phyloP scores from a whole-genome alignment of 2,329 filamentous ascomycete species.

The Trichoderma breve region DNA sequence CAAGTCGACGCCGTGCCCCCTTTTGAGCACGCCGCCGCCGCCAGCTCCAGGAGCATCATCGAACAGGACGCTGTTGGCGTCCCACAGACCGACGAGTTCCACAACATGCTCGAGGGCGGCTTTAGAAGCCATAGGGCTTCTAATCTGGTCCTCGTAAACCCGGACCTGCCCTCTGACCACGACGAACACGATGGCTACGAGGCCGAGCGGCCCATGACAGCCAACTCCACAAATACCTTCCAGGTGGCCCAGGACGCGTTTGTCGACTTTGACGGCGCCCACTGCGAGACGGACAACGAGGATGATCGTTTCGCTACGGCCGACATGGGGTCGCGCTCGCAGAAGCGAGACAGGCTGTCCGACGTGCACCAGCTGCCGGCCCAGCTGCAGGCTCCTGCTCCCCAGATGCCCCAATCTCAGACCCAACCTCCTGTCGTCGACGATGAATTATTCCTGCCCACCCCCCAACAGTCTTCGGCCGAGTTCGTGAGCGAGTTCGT shows the following conservation, averaged over 20 bases:
- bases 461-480: constrained; percentile 27
- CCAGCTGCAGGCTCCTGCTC: background rate
- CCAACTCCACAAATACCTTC: constrained; percentile 59
- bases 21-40: constrained; percentile 33
- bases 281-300: constrained; percentile 58
- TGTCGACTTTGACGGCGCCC: constrained; percentile 78
- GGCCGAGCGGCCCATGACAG: constrained; percentile 38
- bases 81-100: constrained; percentile 34
- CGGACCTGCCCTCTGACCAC: constrained; percentile 9
- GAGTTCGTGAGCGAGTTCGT: constrained; percentile 32
- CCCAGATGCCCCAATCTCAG: background rate
- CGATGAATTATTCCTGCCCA: constrained; percentile 21
- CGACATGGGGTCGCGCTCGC: constrained; percentile 13
- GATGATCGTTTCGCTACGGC: constrained; percentile 25
- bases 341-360: constrained; percentile 16
- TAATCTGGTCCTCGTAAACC: constrained; percentile 17
- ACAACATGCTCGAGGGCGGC: constrained; percentile 34
- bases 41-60: constrained; percentile 16
- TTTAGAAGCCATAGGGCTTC: constrained; percentile 11
- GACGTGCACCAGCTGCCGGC: background rate
- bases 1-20: constrained; percentile 48
- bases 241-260: constrained; percentile 68
- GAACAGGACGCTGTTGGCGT: constrained; percentile 36
- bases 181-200: constrained; percentile 26
- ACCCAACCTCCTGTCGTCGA: background rate